Percentiles rank a stretch among this genome's conserved stretches.
phyloP scores from a whole-genome alignment of 1,139 yeast species.

The Suhomyces choctaworum region DNA sequence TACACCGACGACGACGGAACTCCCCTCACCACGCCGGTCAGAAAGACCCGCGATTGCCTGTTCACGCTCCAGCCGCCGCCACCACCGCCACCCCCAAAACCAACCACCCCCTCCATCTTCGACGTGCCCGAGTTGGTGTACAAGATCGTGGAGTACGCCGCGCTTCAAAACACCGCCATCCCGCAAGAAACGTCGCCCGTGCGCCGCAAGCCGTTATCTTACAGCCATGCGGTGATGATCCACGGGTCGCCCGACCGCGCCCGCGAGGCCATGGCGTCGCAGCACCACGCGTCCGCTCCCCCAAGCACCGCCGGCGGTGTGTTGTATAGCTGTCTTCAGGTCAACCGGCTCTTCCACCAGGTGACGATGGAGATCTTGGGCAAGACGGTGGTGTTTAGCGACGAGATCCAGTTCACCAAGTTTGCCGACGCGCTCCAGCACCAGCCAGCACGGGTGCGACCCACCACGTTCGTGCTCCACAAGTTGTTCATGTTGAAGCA shows the following conservation, averaged over 20 bases:
- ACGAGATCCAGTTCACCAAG: conserved; percentile 46
- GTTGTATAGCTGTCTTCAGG: conserved; percentile 62
- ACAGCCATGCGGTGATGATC: conserved; percentile 51
- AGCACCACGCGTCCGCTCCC: conserved; percentile 13
- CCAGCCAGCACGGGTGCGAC: conserved; percentile 19
- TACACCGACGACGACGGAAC: conserved; percentile 36
- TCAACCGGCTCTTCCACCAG: conserved; percentile 64
- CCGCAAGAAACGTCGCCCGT: conserved; percentile 62
- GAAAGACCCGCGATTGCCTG: too few relatives aligned
- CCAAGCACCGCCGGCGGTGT: conserved; percentile 2
- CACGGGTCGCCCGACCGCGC: conserved; percentile 57
- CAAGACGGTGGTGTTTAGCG: conserved; percentile 55
- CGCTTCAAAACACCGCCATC: conserved; percentile 44
- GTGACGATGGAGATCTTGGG: conserved; percentile 57
- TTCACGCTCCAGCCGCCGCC: conserved; percentile 6
- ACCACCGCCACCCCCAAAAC: not conserved
- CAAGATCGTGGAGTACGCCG: conserved; percentile 60
- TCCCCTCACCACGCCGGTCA: conserved; percentile 30
- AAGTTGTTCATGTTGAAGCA: conserved; percentile 38
- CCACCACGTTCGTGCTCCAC: conserved; percentile 36
- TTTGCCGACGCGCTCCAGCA: conserved; percentile 29
- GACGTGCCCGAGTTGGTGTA: conserved; percentile 74
- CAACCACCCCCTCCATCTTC: conserved; percentile 50
- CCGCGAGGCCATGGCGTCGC: conserved; percentile 46
- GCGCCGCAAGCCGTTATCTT: conserved; percentile 67